Evolutionary conservation across 2,329 filamentous ascomycete genomes (phyloP).

Genomic region (Chaetomiaceae sp.): DNA sequence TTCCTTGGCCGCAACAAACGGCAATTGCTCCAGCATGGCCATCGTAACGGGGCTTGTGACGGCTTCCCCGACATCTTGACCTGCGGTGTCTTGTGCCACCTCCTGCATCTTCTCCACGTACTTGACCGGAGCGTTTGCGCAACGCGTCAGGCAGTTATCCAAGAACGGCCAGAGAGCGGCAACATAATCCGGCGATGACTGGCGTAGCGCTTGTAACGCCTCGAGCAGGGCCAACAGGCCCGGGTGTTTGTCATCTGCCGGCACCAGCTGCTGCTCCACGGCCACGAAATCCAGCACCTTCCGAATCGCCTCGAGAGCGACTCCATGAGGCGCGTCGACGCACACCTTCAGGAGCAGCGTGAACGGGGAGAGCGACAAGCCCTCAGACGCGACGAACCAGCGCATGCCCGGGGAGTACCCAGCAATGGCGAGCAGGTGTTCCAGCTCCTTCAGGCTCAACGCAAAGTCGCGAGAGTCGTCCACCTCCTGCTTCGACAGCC

Average conservation of each 20-base stretch:
- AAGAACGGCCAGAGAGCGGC: constrained; percentile 62
- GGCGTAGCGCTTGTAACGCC: constrained; percentile 33
- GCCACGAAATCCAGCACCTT: constrained; percentile 57
- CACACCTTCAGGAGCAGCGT: constrained; percentile 62
- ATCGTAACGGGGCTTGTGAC: constrained; percentile 61
- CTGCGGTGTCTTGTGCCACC: constrained; percentile 35
- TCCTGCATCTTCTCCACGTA: constrained; percentile 69
- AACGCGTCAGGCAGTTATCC: constrained; percentile 76
- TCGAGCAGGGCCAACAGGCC: constrained; percentile 45
- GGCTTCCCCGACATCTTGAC: constrained; percentile 28
- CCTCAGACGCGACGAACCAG: constrained; percentile 77
- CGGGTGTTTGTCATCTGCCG: constrained; percentile 31
- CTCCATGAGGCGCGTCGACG: constrained; percentile 42
- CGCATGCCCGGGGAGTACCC: constrained; percentile 77
- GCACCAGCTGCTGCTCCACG: constrained; percentile 57
- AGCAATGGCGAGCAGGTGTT: constrained; percentile 76
- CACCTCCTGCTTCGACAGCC: constrained; percentile 51
- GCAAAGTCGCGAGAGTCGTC: constrained; percentile 43
- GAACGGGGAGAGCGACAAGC: constrained; percentile 63
- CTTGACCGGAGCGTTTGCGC: constrained; percentile 71
- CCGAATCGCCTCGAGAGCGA: constrained; percentile 48
- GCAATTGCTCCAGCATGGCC: constrained; percentile 71
- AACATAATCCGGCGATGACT: constrained; percentile 30
- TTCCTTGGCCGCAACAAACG: constrained; percentile 54
- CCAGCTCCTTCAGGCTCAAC: constrained; percentile 67